Percentiles rank a stretch among this genome's conserved stretches.
These are phyloP conservation scores for Diaporthe sp. DNA, from an alignment of 2,329 filamentous ascomycete species.

Conservation along the genomic window DNA sequence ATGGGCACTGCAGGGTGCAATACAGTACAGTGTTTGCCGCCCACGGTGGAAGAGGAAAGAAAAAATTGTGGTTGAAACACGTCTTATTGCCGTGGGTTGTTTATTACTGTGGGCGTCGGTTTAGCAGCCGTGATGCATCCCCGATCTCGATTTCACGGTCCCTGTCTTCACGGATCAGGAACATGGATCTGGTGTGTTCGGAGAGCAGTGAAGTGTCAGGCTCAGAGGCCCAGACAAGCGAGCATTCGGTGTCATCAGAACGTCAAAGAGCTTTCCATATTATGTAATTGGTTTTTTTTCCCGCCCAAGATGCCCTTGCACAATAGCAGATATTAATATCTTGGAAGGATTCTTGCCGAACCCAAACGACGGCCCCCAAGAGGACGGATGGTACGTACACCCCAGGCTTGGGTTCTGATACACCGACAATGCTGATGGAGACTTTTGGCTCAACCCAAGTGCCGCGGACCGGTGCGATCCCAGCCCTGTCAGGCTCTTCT, in stretches of 20 bases:
- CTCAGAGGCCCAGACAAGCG: slow-evolving; percentile 4
- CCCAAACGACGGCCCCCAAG: background rate
- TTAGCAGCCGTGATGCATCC: slow-evolving; percentile 32
- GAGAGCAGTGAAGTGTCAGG: slow-evolving; percentile 14
- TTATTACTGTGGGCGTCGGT: slow-evolving; percentile 9
- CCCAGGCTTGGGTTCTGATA: slow-evolving; percentile 13
- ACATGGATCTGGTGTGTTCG: slow-evolving; percentile 14
- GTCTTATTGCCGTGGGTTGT: slow-evolving; percentile 31
- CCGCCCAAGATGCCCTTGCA: slow-evolving; percentile 13
- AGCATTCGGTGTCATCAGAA: slow-evolving; percentile 7
- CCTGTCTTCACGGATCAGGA: slow-evolving; percentile 4
- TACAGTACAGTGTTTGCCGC: background rate
- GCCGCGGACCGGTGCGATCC: slow-evolving; percentile 21
- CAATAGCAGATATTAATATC: slow-evolving; percentile 35
- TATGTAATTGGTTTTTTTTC: slow-evolving; percentile 25
- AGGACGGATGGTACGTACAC: background rate
- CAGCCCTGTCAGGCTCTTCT: slow-evolving; percentile 16
- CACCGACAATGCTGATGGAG: slow-evolving; percentile 16
- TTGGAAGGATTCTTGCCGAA: slow-evolving; percentile 9
- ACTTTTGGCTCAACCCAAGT: slow-evolving; percentile 7
- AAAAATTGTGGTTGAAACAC: slow-evolving; percentile 34
- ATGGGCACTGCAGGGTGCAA: background rate
- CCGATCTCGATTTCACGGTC: slow-evolving; percentile 22
- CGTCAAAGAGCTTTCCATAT: slow-evolving; percentile 33
- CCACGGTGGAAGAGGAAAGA: background rate